A percentile compares a stretch with the other conserved stretches of the same genome.
Evolutionary conservation across 345 rosid species (phyloP).

Genomic region (Salix caprea): DNA sequence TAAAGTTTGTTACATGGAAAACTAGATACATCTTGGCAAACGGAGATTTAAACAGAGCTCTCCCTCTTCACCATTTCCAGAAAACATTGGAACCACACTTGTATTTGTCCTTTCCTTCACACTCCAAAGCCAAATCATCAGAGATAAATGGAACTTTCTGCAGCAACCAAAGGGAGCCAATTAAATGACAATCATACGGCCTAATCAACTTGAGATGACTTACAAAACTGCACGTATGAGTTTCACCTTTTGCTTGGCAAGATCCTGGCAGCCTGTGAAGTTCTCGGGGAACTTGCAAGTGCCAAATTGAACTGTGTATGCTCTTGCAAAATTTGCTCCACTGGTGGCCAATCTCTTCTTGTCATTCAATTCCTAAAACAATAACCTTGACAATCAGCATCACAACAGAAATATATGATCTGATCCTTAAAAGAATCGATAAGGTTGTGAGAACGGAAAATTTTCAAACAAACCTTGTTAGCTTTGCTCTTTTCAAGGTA

Average conservation of each 20-base stretch:
- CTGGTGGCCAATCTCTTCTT: conserved; percentile 95
- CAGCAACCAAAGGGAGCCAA: conserved; percentile 13
- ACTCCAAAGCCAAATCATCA: conserved; percentile 81
- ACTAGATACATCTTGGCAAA: conserved; percentile 34
- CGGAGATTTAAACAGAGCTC: conserved; percentile 4
- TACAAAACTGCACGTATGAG: neutral
- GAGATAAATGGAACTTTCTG: conserved; percentile 92
- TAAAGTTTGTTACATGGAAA: conserved; percentile 14
- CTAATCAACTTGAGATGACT: neutral
- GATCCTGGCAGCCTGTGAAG: conserved; percentile 99
- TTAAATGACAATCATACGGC: neutral
- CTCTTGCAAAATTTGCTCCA: conserved; percentile 95
- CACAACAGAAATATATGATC: neutral
- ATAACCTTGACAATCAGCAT: neutral
- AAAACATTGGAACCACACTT: conserved; percentile 98
- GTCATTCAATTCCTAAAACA: conserved; percentile 78
- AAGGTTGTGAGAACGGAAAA: neutral
- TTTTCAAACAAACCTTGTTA: conserved; percentile 62
- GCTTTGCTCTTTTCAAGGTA: conserved; percentile 96
- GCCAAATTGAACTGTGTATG: conserved; percentile 88
- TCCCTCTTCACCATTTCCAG: conserved; percentile 86
- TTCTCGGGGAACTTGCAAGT: conserved; percentile 96
- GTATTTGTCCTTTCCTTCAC: conserved; percentile 94
- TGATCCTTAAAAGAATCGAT: too few relatives aligned
- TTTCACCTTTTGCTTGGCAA: conserved; percentile 89